Conservation (phyloP, 192 early-diverging fungal species). For the Paraglomus occultum region DNA sequence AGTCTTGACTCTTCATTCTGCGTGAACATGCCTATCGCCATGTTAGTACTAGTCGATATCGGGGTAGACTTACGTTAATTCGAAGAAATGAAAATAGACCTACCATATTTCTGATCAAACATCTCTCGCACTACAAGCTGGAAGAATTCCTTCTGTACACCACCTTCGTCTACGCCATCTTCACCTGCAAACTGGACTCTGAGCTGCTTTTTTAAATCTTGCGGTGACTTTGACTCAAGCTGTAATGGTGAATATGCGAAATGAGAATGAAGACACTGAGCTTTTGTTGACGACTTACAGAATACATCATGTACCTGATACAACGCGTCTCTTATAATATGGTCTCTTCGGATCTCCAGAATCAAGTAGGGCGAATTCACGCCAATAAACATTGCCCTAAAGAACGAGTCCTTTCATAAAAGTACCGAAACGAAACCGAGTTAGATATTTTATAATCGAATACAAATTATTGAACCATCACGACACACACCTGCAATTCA, state of each 20-base stretch:
- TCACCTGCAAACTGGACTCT: constrained; percentile 90
- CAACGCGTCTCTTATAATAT: constrained; percentile 67
- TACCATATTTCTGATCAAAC: constrained; percentile 81
- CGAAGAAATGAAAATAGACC: constrained; percentile 28
- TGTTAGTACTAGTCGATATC: too few relatives aligned
- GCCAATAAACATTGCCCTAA: constrained; percentile 71
- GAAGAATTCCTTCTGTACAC: constrained; percentile 95
- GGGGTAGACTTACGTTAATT: background rate
- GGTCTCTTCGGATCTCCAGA: constrained; percentile 68
- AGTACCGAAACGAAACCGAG: background rate
- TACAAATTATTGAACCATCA: background rate
- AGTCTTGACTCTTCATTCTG: constrained; percentile 80
- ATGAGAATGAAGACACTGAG: background rate
- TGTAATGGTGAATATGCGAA: constrained; percentile 37
- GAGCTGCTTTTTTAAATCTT: constrained; percentile 89
- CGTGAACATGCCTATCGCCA: constrained; percentile 57
- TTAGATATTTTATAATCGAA: background rate
- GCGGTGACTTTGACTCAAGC: constrained; percentile 72
- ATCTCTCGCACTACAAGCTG: constrained; percentile 85
- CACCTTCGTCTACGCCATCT: constrained; percentile 92
- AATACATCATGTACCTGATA: constrained; percentile 36
- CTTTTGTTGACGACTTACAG: background rate
- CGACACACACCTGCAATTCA: constrained; percentile 48
- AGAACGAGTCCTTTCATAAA: constrained; percentile 61
- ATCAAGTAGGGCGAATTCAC: constrained; percentile 74